These are phyloP conservation scores for Neonectria punicea DNA, from an alignment of 2,329 filamentous ascomycete species.

Conservation along the genomic window DNA sequence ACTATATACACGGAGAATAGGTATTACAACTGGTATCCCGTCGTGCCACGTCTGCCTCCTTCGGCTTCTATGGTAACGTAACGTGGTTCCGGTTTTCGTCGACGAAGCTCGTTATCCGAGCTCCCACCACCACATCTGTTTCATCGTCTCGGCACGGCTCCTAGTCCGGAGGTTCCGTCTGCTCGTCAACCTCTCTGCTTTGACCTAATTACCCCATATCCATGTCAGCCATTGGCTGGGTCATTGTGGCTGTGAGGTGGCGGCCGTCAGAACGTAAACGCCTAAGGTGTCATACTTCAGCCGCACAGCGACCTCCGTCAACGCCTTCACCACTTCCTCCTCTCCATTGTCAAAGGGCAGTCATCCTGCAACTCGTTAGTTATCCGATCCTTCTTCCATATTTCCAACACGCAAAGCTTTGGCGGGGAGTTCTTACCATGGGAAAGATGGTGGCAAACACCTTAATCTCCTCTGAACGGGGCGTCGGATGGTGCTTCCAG, in stretches of 20 bases:
- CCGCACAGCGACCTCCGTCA: constrained; percentile 13
- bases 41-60: constrained; percentile 8
- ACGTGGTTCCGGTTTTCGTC: constrained; percentile 5
- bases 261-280: constrained; percentile 14
- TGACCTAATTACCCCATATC: background rate
- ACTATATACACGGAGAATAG: constrained; percentile 45
- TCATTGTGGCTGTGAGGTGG: background rate
- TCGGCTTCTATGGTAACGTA: background rate
- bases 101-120: constrained; percentile 11
- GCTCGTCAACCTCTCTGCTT: background rate
- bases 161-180: constrained; percentile 4
- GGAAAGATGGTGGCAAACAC: constrained; percentile 99
- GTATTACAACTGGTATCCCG: constrained; percentile 44
- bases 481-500: constrained; percentile 90
- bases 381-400: background rate
- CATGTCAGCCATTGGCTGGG: background rate
- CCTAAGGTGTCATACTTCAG: constrained; percentile 17
- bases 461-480: constrained; percentile 91
- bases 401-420: background rate
- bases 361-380: constrained; percentile 71
- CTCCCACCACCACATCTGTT: background rate
- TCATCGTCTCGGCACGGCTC: background rate
- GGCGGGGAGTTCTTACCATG: constrained; percentile 70
- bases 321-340: constrained; percentile 58
- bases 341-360: constrained; percentile 79